Evolutionary conservation across 2,329 filamentous ascomycete genomes (phyloP).

Genomic region (Blastomyces parvus): DNA sequence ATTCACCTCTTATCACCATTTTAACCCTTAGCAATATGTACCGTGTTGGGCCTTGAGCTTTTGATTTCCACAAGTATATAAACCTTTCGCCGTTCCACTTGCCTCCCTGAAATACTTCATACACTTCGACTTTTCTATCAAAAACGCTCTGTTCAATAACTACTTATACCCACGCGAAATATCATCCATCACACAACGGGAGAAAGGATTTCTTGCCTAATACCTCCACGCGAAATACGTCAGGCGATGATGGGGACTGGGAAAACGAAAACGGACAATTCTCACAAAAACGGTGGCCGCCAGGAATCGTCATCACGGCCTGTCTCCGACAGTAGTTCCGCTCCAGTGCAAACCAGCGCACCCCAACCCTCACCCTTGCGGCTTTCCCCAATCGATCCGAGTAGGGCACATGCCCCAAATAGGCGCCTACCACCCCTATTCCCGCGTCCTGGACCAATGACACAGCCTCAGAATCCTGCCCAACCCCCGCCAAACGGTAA

Average conservation of each 20-base stretch:
- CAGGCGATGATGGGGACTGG: neutral
- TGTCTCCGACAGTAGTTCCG: neutral
- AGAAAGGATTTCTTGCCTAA: neutral
- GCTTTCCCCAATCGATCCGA: neutral
- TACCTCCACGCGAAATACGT: neutral
- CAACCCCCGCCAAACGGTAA: neutral
- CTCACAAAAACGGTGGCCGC: neutral
- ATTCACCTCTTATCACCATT: neutral
- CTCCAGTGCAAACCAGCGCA: neutral
- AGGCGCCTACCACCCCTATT: neutral
- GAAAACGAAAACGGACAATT: neutral
- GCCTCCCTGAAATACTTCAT: neutral
- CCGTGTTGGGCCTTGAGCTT: too few species aligned
- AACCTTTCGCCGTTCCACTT: neutral
- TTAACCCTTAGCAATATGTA: neutral
- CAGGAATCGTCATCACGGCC: neutral
- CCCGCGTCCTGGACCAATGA: neutral
- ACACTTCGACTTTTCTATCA: neutral
- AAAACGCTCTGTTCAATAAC: neutral
- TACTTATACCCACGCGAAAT: too few species aligned
- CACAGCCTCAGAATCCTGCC: neutral
- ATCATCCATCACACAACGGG: neutral
- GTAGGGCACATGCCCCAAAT: neutral
- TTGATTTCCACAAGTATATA: neutral
- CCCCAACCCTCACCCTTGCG: neutral